Evolutionary conservation across 2,329 filamentous ascomycete genomes (phyloP).

Genomic region (Beauveria rudraprayagi): DNA sequence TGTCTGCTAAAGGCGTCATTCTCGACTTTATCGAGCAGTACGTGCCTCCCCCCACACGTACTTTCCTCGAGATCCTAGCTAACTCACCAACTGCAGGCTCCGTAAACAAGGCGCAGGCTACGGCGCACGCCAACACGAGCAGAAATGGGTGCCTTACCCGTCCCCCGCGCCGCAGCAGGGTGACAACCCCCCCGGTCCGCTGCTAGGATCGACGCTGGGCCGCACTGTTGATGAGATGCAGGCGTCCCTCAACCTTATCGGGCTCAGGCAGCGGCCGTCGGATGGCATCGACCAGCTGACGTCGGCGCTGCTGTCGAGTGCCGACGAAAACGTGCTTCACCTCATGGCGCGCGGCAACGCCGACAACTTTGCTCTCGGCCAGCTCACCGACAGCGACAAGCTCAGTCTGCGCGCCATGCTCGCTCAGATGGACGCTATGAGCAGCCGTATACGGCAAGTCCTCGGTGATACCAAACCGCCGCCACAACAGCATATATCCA

Average conservation of each 20-base stretch:
- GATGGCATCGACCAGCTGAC: conserved; percentile 47
- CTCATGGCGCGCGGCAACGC: conserved; percentile 42
- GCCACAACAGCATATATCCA: not conserved
- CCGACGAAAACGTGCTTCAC: conserved; percentile 36
- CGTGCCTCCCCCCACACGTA: conserved; percentile 20
- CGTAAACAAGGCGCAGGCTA: conserved; percentile 32
- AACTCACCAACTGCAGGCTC: conserved; percentile 20
- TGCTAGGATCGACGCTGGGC: conserved; percentile 28
- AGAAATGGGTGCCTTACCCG: conserved; percentile 23
- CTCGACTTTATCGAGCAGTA: conserved; percentile 64
- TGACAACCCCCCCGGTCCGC: conserved; percentile 12
- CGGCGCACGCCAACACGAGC: conserved; percentile 23
- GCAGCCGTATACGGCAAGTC: conserved; percentile 31
- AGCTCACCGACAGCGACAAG: conserved; percentile 35
- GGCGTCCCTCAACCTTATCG: conserved; percentile 55
- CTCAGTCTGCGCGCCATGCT: conserved; percentile 40
- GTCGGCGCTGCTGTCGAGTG: conserved; percentile 52
- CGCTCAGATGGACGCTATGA: conserved; percentile 37
- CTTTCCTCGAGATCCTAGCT: not conserved
- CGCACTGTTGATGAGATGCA: conserved; percentile 55
- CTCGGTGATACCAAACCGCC: conserved; percentile 24
- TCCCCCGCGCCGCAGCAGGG: conserved; percentile 16
- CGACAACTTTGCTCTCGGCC: conserved; percentile 31
- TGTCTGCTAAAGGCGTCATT: conserved; percentile 57
- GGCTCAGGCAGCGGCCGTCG: conserved; percentile 43